Evolutionary conservation across 257 asterid genomes (phyloP).

Genomic region (Asclepias syriaca): DNA sequence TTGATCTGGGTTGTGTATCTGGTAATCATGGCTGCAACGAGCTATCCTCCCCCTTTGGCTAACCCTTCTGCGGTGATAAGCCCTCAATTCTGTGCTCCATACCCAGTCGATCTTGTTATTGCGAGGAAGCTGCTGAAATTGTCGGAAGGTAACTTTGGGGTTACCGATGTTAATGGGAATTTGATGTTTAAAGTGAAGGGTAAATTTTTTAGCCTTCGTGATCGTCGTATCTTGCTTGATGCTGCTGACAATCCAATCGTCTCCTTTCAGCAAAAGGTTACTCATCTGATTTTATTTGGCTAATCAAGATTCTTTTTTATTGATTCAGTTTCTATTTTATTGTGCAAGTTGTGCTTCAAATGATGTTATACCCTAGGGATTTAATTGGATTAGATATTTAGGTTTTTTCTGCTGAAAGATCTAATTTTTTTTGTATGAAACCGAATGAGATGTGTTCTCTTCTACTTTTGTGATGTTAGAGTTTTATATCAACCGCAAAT

Average conservation of each 20-base stretch:
- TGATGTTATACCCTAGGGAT: background rate
- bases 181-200: constrained; percentile 60
- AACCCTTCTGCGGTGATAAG: constrained; percentile 40
- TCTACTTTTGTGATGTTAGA: background rate
- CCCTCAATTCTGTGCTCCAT: constrained; percentile 62
- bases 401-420: background rate
- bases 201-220: constrained; percentile 53
- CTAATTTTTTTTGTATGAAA: too few relatives aligned
- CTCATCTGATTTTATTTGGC: background rate
- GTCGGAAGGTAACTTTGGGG: constrained; percentile 51
- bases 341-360: background rate
- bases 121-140: constrained; percentile 55
- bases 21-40: background rate
- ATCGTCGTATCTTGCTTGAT: constrained; percentile 68
- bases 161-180: constrained; percentile 59
- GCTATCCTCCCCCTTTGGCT: background rate
- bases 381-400: background rate
- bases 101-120: constrained; percentile 60
- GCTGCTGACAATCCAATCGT: constrained; percentile 55
- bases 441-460: background rate
- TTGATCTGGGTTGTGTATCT: background rate
- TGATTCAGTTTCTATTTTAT: background rate
- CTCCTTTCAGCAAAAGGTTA: constrained; percentile 69
- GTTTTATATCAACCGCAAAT: background rate
- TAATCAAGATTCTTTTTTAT: background rate